Evolutionary conservation across 2,329 filamentous ascomycete species (phyloP).

Genomic region (Clonostachys rosea): DNA sequence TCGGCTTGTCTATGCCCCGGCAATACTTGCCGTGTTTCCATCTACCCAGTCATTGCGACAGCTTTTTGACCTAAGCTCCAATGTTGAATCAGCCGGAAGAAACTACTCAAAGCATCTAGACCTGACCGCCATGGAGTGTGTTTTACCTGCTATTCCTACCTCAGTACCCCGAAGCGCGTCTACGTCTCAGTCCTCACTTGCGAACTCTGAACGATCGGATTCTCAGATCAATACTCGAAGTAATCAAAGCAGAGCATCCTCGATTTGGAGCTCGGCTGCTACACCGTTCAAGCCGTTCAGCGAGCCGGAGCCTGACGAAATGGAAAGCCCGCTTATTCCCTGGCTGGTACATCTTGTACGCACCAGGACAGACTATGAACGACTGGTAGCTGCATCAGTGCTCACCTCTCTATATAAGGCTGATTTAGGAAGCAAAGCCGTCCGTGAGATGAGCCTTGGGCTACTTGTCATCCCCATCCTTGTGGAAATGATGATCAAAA

Average conservation of each 20-base stretch:
- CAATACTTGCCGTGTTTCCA: slow-evolving; percentile 66
- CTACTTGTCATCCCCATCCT: slow-evolving; percentile 67
- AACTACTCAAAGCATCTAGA: slow-evolving; percentile 34
- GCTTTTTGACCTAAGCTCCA: slow-evolving; percentile 43
- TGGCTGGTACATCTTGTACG: slow-evolving; percentile 67
- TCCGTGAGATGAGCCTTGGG: slow-evolving; percentile 58
- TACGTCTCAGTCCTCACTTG: slow-evolving; percentile 13
- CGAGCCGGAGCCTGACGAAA: slow-evolving; percentile 44
- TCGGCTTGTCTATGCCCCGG: slow-evolving; percentile 63
- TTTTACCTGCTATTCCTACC: slow-evolving; percentile 53
- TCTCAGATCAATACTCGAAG: slow-evolving; percentile 9
- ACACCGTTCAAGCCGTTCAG: slow-evolving; percentile 1
- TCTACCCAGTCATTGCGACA: slow-evolving; percentile 44
- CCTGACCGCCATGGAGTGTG: slow-evolving; percentile 57
- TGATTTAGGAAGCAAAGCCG: slow-evolving; percentile 56
- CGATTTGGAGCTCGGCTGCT: neutral
- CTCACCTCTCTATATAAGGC: slow-evolving; percentile 66
- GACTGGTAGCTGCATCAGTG: slow-evolving; percentile 65
- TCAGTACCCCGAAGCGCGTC: slow-evolving; percentile 25
- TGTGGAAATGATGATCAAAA: slow-evolving; percentile 51
- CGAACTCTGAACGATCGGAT: slow-evolving; percentile 14
- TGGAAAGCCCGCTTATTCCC: slow-evolving; percentile 67
- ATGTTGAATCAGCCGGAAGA: slow-evolving; percentile 47
- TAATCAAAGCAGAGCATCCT: neutral
- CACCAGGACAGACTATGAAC: slow-evolving; percentile 49